Evolutionary conservation across 2,329 filamentous ascomycete species (phyloP).

Genomic region (Phialophora chinensis): DNA sequence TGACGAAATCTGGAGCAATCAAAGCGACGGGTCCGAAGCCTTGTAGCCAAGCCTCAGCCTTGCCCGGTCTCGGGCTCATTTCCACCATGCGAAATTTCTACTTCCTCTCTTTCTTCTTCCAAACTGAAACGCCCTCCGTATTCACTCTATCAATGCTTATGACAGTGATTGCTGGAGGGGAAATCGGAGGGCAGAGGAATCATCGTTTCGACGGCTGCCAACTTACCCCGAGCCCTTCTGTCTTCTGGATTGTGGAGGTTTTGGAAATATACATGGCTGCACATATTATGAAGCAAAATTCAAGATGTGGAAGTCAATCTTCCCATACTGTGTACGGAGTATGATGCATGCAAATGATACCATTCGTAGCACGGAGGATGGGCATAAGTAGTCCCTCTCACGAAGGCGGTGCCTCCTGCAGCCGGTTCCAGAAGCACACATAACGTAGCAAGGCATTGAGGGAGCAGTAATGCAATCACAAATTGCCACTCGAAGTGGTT

Average conservation of each 20-base stretch:
- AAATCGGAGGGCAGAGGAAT: constrained; percentile 53
- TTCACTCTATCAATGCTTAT: constrained; percentile 53
- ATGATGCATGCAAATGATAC: not conserved
- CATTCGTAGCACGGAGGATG: constrained; percentile 1
- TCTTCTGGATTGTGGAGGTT: constrained; percentile 47
- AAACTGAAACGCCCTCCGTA: constrained; percentile 54
- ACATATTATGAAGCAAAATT: constrained; percentile 40
- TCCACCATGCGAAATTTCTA: constrained; percentile 10
- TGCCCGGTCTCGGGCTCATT: not conserved
- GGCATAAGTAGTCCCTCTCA: not conserved
- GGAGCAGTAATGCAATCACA: not conserved
- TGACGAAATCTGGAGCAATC: constrained; percentile 9
- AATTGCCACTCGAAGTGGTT: not conserved
- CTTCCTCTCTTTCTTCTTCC: constrained; percentile 46
- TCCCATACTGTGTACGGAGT: not conserved
- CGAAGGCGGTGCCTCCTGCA: not conserved
- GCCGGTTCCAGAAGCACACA: not conserved
- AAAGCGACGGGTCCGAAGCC: not conserved
- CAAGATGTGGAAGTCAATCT: not conserved
- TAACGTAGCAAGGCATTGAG: not conserved
- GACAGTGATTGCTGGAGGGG: constrained; percentile 50
- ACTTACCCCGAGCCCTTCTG: constrained; percentile 54
- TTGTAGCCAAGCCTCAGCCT: constrained; percentile 18
- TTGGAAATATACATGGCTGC: constrained; percentile 56
- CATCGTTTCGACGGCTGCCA: constrained; percentile 43